phyloP scores from a whole-genome alignment of 78 protist genomes.

The Acrasis kona region DNA sequence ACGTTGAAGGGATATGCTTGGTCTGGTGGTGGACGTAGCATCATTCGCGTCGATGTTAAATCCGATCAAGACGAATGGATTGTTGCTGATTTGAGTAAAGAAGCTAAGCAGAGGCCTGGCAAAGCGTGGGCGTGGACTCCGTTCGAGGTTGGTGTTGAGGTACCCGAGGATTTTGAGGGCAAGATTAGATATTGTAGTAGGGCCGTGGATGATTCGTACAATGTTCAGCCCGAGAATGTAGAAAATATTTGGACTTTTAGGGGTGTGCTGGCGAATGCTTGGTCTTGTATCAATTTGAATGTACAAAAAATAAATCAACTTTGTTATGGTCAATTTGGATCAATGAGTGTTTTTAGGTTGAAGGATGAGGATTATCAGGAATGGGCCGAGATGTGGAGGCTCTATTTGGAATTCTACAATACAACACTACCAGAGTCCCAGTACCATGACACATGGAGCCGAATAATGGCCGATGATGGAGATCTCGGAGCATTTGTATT shows the following conservation, averaged over 20 bases:
- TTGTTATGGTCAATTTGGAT: too few relatives aligned
- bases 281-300: slow-evolving; percentile 36
- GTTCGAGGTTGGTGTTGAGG: slow-evolving; percentile 22
- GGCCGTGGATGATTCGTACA: slow-evolving; percentile 48
- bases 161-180: background rate
- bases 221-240: slow-evolving; percentile 62
- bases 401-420: too few relatives aligned
- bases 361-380: too few relatives aligned
- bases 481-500: too few relatives aligned
- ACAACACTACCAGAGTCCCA: too few relatives aligned
- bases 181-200: background rate
- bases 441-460: too few relatives aligned
- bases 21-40: slow-evolving; percentile 76
- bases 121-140: slow-evolving; percentile 76
- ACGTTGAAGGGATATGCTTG: slow-evolving; percentile 61
- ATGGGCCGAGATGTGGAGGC: too few relatives aligned
- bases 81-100: background rate
- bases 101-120: slow-evolving; percentile 2
- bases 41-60: slow-evolving; percentile 78
- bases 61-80: slow-evolving; percentile 2
- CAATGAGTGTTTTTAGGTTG: too few relatives aligned
- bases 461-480: too few relatives aligned
- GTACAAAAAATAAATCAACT: background rate
- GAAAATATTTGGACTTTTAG: slow-evolving; percentile 62
- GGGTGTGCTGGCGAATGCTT: slow-evolving; percentile 63